Base-by-base conservation (phyloP, 2,329 filamentous ascomycete species). In the Biscogniauxia marginata region DNA sequence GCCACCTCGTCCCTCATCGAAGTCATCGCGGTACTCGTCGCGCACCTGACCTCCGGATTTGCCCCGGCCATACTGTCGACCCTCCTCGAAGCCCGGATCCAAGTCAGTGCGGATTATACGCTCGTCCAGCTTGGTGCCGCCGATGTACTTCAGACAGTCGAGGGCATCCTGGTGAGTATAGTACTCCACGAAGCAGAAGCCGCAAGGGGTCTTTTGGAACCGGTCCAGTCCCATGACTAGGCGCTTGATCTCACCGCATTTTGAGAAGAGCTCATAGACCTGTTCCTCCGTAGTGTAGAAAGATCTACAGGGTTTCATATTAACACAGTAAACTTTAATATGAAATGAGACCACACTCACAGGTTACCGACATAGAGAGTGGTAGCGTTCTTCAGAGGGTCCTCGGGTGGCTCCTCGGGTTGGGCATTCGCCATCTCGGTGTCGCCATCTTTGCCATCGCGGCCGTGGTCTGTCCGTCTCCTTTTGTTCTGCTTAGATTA, bases 221-320 rank as follows among this genome's bases (percentile, higher is more conserved):
- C 95, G 89, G 73, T 99, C 95, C 52, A 99, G 85, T 50, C 95
- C 95, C 95, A 99, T 99, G 63, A 99, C 86, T 49, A 99, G 85
- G 23, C 95, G 90, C 78, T 99, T 99, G 77, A 99, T 96, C 79
- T 98, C 95, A 68, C 95, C 95, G 75, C 92, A 93, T 81, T 96
- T 96, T 57, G 89, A 87, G 74, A 97, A 97, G 49, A 97, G 85
- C 75, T 98, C 93, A 75, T 98, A 93, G 58, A 99, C 96, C 73
- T 99, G 95, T 77, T 99, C 95, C 74, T 99, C 95, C 55, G 95
- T 99, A 21, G 95, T 99, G 81, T 96, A 97, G 78, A 97, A 97
- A 44, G 93, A 96, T 53, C 90, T 92, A 65, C 52, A 61, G 61
- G 54, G 54, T 60, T 59, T 25, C 55, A 54, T 60, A 56, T 57